Base-by-base conservation (phyloP, 225 moss, liverwort and hornwort genomes). In the Sphagnum contortum region DNA sequence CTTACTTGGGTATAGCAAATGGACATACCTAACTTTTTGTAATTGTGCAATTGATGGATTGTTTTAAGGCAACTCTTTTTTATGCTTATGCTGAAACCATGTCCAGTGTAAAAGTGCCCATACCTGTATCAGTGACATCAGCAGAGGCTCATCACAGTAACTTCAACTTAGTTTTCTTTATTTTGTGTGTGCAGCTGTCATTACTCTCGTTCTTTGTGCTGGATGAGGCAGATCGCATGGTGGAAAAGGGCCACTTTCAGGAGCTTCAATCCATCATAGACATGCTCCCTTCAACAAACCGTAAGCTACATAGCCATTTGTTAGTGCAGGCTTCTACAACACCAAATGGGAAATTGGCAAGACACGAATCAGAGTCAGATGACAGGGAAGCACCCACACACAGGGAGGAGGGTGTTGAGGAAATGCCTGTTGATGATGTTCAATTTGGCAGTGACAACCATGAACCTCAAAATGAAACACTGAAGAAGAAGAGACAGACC, bases 141-240 rank as follows among this genome's bases (percentile, higher is more conserved):
- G 29, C 29, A 29, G 29, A 29, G 29, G 29, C 29, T 29, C 29
- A 29, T 29, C 29, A 29, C 29, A 29, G 29, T 29, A 29, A 29
- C 1, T 29, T 29, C 29, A 29, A 29, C 29, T 29, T 29, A 29
- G 29, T 29, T 29, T 29, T 29, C 29, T 29, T 29, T 29, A 29
- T 29, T 29, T 29, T 29, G 29, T 29, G 0, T 29, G 48, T n/a
- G 75, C 82, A 94, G 88, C 70, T 92, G 66, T 83, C 80, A 2
- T 79, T 73, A 47, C 77, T 96, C 57, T 99, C 98, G 51, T 99
- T 93, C 71, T 98, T 98, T 73, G 89, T 99, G 48, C 82, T 99
- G 47, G 98, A 99, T 65, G 98, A 99, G 82, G 98, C 98, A 51
- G 98, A 99, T 80, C 93, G 98, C 55, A 99, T 99, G 98, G 93